Conservation (phyloP, 2,329 filamentous ascomycete species). For the Colletotrichum chrysophilum region DNA sequence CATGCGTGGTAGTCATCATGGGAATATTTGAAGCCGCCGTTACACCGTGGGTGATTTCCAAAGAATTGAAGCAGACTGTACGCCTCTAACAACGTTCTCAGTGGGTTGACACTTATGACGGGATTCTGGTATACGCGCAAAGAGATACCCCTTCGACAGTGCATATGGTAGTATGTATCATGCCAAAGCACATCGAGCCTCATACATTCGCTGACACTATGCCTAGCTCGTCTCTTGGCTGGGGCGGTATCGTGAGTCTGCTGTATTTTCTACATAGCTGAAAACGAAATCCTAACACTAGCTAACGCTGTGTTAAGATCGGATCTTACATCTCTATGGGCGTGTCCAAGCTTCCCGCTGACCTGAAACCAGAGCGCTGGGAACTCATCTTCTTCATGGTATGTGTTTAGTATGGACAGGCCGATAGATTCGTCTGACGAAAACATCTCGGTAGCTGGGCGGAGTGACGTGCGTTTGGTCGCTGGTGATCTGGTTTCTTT, state of each 20-base stretch:
- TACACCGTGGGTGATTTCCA: not conserved
- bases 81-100: accelerated
- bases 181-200: not conserved
- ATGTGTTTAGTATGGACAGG: not conserved
- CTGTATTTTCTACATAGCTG: not conserved
- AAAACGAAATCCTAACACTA: not conserved
- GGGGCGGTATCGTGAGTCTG: constrained; percentile 30
- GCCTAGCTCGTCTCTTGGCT: constrained; percentile 26
- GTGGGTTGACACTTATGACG: constrained; percentile 16
- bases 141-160: constrained; percentile 39
- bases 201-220: not conserved
- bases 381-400: constrained; percentile 36
- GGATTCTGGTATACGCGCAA: constrained; percentile 39
- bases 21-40: not conserved
- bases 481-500: constrained; percentile 31
- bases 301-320: not conserved
- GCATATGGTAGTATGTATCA: constrained; percentile 32
- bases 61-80: accelerated
- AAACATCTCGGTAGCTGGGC: constrained; percentile 21
- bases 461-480: constrained; percentile 37
- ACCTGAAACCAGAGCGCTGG: constrained; percentile 33
- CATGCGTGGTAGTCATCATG: not conserved
- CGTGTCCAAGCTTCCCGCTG: constrained; percentile 29
- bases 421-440: accelerated
- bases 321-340: constrained; percentile 38